Evolutionary conservation across 108 stramenopile genomes (phyloP).

Genomic region (Conticribra guillardii): DNA sequence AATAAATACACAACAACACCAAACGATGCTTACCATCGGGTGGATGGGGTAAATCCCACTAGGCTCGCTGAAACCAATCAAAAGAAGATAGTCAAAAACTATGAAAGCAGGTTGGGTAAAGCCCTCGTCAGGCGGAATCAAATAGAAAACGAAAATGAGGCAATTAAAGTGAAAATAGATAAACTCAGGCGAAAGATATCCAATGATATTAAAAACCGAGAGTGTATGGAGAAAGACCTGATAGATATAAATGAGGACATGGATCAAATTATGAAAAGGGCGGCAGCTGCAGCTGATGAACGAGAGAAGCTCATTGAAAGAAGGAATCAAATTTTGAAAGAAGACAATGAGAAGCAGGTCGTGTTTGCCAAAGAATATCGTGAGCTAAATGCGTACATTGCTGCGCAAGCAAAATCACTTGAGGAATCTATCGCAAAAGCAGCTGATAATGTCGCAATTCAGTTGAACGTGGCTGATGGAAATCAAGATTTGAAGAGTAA

Average conservation of each 20-base stretch:
- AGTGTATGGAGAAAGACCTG: slow-evolving; percentile 60
- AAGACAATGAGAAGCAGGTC: slow-evolving; percentile 39
- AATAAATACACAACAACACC: slow-evolving; percentile 62
- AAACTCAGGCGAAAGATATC: slow-evolving; percentile 61
- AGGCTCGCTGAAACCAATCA: slow-evolving; percentile 70
- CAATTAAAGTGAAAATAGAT: slow-evolving; percentile 67
- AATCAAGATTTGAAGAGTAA: neutral
- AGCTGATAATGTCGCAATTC: slow-evolving; percentile 45
- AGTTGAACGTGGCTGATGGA: slow-evolving; percentile 23
- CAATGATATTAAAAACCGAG: slow-evolving; percentile 56
- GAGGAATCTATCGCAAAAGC: slow-evolving; percentile 67
- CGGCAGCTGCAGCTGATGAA: slow-evolving; percentile 53
- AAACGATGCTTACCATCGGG: slow-evolving; percentile 68
- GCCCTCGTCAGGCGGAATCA: slow-evolving; percentile 60
- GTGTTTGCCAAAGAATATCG: slow-evolving; percentile 46
- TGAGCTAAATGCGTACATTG: slow-evolving; percentile 27
- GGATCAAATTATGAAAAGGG: slow-evolving; percentile 65
- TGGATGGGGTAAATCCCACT: slow-evolving; percentile 73
- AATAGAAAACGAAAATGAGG: slow-evolving; percentile 57
- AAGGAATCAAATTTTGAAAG: slow-evolving; percentile 47
- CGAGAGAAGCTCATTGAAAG: slow-evolving; percentile 58
- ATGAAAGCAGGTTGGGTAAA: slow-evolving; percentile 75
- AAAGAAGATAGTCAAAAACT: slow-evolving; percentile 61
- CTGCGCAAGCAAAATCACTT: slow-evolving; percentile 49
- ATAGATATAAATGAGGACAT: slow-evolving; percentile 50